Conservation (phyloP, 2,329 filamentous ascomycete genomes). For the Aspergillus eucalypticola region DNA sequence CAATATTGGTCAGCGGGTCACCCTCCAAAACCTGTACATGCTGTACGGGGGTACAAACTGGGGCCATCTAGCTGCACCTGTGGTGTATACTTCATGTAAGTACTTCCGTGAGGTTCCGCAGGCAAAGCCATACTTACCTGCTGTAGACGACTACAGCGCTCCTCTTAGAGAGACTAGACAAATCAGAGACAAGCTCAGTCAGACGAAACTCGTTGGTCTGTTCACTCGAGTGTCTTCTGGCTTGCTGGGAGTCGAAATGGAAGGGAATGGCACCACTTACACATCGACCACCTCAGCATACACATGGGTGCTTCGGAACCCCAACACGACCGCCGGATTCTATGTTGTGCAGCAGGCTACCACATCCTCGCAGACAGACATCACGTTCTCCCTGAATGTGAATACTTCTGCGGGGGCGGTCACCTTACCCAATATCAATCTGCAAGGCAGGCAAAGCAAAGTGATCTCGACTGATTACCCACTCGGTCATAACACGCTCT, state of each 20-base stretch:
- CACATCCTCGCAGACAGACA: conserved; percentile 47
- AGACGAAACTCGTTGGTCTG: conserved; percentile 57
- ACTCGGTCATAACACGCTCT: conserved; percentile 48
- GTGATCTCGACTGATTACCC: conserved; percentile 57
- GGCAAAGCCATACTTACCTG: neutral
- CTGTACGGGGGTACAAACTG: conserved; percentile 59
- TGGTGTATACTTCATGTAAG: conserved; percentile 48
- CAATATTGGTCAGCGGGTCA: conserved; percentile 54
- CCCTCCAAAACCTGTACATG: conserved; percentile 55
- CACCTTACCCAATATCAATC: conserved; percentile 46
- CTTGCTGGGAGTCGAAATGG: conserved; percentile 55
- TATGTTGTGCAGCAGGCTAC: conserved; percentile 52
- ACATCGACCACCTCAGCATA: conserved; percentile 45
- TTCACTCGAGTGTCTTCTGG: conserved; percentile 56
- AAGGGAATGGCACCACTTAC: conserved; percentile 57
- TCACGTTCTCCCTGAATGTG: conserved; percentile 51
- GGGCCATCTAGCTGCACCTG: conserved; percentile 53
- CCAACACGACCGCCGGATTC: conserved; percentile 52
- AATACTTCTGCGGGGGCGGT: conserved; percentile 49
- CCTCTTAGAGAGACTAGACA: conserved; percentile 57
- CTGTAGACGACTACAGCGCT: conserved; percentile 46
- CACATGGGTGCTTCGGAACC: conserved; percentile 56
- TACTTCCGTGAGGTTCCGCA: neutral
- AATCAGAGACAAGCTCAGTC: conserved; percentile 54
- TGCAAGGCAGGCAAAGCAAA: conserved; percentile 56